phyloP scores from a whole-genome alignment of 163 green algal species.

The Chloroidium sp. region DNA sequence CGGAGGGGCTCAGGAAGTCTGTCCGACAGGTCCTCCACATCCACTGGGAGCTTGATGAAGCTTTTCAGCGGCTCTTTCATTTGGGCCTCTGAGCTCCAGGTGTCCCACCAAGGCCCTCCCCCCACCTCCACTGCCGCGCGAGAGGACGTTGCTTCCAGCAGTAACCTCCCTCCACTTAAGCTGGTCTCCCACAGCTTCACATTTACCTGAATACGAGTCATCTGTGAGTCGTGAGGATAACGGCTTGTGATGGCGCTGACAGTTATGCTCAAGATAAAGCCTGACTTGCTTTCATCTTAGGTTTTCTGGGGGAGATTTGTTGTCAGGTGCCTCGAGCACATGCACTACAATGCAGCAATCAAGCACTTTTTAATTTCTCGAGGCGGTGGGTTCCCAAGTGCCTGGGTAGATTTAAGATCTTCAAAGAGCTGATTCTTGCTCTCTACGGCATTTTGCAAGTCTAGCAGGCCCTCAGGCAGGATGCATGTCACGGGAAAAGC shows the following conservation, averaged over 20 bases:
- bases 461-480: too few species aligned
- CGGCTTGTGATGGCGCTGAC: background rate
- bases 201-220: constrained; percentile 17
- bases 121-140: constrained; percentile 58
- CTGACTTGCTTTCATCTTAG: background rate
- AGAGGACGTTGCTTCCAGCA: constrained; percentile 48
- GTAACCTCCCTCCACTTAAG: constrained; percentile 1
- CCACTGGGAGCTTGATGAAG: constrained; percentile 68
- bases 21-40: constrained; percentile 47
- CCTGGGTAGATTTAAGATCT: too few species aligned
- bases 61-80: constrained; percentile 72
- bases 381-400: too few species aligned
- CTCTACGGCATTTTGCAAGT: too few species aligned
- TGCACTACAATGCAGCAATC: too few species aligned
- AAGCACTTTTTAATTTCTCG: too few species aligned
- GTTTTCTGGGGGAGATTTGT: background rate
- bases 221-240: background rate
- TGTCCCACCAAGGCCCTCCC: constrained; percentile 69
- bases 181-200: constrained; percentile 59
- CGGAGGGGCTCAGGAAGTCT: constrained; percentile 39
- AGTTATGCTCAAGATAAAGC: background rate
- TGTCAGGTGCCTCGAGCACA: too few species aligned
- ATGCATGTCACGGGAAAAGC: too few species aligned
- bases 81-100: constrained; percentile 54
- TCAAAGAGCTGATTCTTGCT: too few species aligned